Percentiles rank a stretch among this genome's conserved stretches.
Evolutionary conservation across 805 yeast species (phyloP).

Genomic region (Candida patagonica): DNA sequence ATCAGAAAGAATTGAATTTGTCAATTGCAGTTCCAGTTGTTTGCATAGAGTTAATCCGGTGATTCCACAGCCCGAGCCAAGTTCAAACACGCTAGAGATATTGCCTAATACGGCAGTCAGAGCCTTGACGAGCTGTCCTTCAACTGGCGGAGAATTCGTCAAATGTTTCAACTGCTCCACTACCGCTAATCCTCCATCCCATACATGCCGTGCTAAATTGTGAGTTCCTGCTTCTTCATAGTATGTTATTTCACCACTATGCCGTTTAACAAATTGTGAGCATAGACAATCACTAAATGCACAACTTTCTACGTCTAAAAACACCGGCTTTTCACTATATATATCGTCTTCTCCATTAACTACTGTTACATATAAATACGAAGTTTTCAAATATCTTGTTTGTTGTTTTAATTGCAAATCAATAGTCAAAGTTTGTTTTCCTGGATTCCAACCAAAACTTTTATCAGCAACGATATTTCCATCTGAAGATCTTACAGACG

Average conservation of each 20-base stretch:
- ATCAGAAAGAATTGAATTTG: conserved; percentile 28
- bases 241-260: conserved; percentile 12
- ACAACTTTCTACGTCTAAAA: conserved; percentile 8
- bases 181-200: conserved; percentile 32
- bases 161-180: conserved; percentile 1
- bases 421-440: not conserved
- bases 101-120: not conserved
- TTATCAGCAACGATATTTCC: not conserved
- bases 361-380: not conserved
- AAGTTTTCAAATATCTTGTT: not conserved
- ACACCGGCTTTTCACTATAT: conserved; percentile 5
- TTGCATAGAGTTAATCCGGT: conserved; percentile 28
- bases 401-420: not conserved
- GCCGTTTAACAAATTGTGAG: conserved; percentile 1
- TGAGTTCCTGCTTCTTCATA: conserved; percentile 32
- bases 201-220: conserved; percentile 34
- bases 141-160: not conserved
- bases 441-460: not conserved
- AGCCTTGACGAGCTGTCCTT: too few relatives aligned
- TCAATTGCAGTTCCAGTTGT: conserved; percentile 12
- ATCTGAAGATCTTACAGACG: not conserved
- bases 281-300: not conserved
- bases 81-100: conserved; percentile 26
- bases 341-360: conserved; percentile 5
- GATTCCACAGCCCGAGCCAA: conserved; percentile 38